phyloP scores from a whole-genome alignment of 169 alveolate genomes.

The Theileria equi region DNA sequence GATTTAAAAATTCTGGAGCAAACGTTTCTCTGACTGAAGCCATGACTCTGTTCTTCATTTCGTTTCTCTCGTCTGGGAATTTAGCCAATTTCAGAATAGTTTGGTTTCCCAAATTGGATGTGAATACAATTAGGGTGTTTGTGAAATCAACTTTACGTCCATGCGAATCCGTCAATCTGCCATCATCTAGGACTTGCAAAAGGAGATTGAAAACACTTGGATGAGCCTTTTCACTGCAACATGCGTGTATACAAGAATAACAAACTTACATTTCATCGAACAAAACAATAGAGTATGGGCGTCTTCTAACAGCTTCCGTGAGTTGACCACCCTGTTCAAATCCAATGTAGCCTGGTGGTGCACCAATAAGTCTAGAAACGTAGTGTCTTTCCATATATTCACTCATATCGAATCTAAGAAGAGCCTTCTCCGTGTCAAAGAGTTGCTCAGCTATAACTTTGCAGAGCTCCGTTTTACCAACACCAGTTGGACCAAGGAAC shows the following conservation, averaged over 20 bases:
- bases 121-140: conserved; percentile 75
- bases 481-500: conserved; percentile 87
- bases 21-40: conserved; percentile 68
- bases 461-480: conserved; percentile 86
- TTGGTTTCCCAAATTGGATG: conserved; percentile 84
- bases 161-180: conserved; percentile 80
- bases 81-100: conserved; percentile 73
- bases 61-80: conserved; percentile 66
- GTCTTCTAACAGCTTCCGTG: neutral
- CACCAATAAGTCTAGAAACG: conserved; percentile 82
- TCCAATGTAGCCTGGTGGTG: conserved; percentile 90
- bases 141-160: conserved; percentile 83
- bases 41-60: conserved; percentile 68
- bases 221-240: conserved; percentile 83
- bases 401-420: conserved; percentile 83
- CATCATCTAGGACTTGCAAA: conserved; percentile 84
- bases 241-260: neutral
- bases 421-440: conserved; percentile 75
- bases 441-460: conserved; percentile 83
- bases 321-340: conserved; percentile 85
- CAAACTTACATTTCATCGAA: conserved; percentile 79
- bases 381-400: conserved; percentile 88
- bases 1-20: conserved; percentile 82
- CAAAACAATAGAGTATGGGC: conserved; percentile 76
- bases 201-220: conserved; percentile 82